These are phyloP conservation scores for Conticribra weissflogii DNA, from an alignment of 108 stramenopile species.

Conservation along the genomic window DNA sequence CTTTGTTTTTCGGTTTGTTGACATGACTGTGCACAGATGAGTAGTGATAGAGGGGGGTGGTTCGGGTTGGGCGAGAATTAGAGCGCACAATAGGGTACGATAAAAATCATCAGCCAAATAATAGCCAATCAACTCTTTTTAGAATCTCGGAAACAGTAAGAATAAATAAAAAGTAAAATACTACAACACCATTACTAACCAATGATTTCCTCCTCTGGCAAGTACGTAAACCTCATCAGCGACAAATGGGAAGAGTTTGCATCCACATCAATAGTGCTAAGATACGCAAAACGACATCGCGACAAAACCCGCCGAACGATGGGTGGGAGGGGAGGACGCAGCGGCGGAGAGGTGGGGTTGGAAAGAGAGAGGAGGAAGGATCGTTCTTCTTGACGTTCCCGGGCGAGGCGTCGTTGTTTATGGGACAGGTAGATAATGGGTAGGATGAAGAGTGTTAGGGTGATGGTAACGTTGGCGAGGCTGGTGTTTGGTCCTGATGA, in stretches of 20 bases:
- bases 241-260: conserved; percentile 47
- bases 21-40: conserved; percentile 51
- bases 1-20: conserved; percentile 63
- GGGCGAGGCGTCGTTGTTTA: conserved; percentile 19
- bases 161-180: background rate
- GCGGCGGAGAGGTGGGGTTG: conserved; percentile 23
- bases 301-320: conserved; percentile 49
- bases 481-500: too few relatives aligned
- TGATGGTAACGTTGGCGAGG: background rate
- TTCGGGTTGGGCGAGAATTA: background rate
- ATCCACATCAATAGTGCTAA: conserved; percentile 57
- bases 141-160: too few relatives aligned
- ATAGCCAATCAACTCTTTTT: too few relatives aligned
- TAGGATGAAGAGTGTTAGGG: conserved; percentile 26
- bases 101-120: too few relatives aligned
- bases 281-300: conserved; percentile 60
- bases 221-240: conserved; percentile 70
- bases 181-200: background rate
- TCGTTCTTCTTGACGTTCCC: conserved; percentile 40
- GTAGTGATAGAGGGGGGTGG: background rate
- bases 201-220: conserved; percentile 47
- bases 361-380: conserved; percentile 33
- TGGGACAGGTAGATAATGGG: conserved; percentile 32
- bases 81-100: too few relatives aligned
- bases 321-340: conserved; percentile 61